phyloP scores from a whole-genome alignment of 768 basidiomycete species.

The Serendipita sp. region DNA sequence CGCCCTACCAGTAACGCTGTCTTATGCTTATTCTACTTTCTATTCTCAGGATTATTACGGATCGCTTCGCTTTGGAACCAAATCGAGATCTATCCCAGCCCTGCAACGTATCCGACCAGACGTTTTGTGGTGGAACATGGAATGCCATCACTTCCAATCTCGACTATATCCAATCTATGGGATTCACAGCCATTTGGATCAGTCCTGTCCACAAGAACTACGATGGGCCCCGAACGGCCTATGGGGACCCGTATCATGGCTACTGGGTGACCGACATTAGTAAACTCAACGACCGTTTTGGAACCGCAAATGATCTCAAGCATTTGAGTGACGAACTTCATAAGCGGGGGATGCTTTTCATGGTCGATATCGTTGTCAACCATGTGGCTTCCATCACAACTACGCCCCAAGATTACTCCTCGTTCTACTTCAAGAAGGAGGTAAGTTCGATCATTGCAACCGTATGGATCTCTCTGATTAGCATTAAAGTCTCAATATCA shows the following conservation, averaged over 20 bases:
- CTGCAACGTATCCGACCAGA: slow-evolving; percentile 45
- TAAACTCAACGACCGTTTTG: slow-evolving; percentile 53
- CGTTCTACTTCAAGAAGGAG: slow-evolving; percentile 50
- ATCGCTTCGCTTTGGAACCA: slow-evolving; percentile 55
- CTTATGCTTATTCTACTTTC: neutral
- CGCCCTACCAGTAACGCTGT: neutral
- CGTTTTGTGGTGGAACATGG: slow-evolving; percentile 85
- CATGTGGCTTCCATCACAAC: slow-evolving; percentile 59
- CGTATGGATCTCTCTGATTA: slow-evolving; percentile 4
- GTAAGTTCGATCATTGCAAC: slow-evolving; percentile 21
- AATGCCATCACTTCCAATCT: slow-evolving; percentile 48
- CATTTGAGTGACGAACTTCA: slow-evolving; percentile 51
- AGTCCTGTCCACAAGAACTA: slow-evolving; percentile 71
- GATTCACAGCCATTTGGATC: slow-evolving; percentile 79
- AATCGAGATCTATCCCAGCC: slow-evolving; percentile 30
- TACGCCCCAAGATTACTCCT: slow-evolving; percentile 43
- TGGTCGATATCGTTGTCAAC: slow-evolving; percentile 77
- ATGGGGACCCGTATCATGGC: slow-evolving; percentile 75
- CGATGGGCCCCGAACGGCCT: slow-evolving; percentile 48
- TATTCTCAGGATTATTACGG: slow-evolving; percentile 41
- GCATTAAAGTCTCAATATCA: slow-evolving; percentile 46
- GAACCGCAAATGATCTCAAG: slow-evolving; percentile 56
- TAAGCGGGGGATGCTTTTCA: slow-evolving; percentile 57
- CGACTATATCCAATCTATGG: slow-evolving; percentile 73
- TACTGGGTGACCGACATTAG: slow-evolving; percentile 67